Percentiles rank a stretch among this genome's conserved stretches.
Evolutionary conservation across 2,329 filamentous ascomycete genomes (phyloP).

Genomic region (Thermothelomyces thermophilus): DNA sequence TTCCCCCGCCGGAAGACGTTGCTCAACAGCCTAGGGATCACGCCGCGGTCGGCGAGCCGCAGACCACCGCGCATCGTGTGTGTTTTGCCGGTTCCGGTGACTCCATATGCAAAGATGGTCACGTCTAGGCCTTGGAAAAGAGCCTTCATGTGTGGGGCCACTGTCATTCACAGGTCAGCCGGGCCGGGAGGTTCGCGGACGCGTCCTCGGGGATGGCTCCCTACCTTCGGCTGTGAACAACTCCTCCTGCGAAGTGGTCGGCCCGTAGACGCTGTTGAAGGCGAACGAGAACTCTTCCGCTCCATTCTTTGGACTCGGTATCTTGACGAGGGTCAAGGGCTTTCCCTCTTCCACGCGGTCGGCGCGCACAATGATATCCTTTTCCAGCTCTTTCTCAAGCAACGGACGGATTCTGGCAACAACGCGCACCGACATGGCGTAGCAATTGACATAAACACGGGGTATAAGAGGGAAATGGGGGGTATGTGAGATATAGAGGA

Average conservation of each 20-base stretch:
- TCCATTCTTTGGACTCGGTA: slow-evolving; percentile 91
- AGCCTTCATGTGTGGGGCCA: slow-evolving; percentile 82
- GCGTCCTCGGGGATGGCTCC: neutral
- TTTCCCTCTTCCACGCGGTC: slow-evolving; percentile 56
- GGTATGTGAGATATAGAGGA: neutral
- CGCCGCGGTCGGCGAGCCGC: slow-evolving; percentile 75
- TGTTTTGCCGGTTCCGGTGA: slow-evolving; percentile 90
- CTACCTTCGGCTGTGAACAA: slow-evolving; percentile 84
- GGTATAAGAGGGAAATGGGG: slow-evolving; percentile 6
- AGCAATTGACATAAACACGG: slow-evolving; percentile 13
- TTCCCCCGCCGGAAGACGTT: slow-evolving; percentile 77
- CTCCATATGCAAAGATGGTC: slow-evolving; percentile 87
- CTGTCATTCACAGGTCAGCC: slow-evolving; percentile 42
- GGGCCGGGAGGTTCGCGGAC: neutral
- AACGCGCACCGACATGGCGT: slow-evolving; percentile 64
- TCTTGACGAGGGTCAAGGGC: slow-evolving; percentile 66
- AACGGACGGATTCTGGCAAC: slow-evolving; percentile 87
- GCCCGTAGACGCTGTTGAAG: slow-evolving; percentile 89
- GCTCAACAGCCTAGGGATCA: slow-evolving; percentile 80
- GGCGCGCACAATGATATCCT: slow-evolving; percentile 75
- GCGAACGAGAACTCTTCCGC: slow-evolving; percentile 87
- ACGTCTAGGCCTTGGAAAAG: slow-evolving; percentile 85
- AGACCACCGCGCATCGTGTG: slow-evolving; percentile 93
- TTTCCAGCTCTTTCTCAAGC: slow-evolving; percentile 75
- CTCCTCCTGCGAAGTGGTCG: slow-evolving; percentile 71